These are phyloP conservation scores for Craspedostauros australis DNA, from an alignment of 108 stramenopile species.

Conservation along the genomic window DNA sequence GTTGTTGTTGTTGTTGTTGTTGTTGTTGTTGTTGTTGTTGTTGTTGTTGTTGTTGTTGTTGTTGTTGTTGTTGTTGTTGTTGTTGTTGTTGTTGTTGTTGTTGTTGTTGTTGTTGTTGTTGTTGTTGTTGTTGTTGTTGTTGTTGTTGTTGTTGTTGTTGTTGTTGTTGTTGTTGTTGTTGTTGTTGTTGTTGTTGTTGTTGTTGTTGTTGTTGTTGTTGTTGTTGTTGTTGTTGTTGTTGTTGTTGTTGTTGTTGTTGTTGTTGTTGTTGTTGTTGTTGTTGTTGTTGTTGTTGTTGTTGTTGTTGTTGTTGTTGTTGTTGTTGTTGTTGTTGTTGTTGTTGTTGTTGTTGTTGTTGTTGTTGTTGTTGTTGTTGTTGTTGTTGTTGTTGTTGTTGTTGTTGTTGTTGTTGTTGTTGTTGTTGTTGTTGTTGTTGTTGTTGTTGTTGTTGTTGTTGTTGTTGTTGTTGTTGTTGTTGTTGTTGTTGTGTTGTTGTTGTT, in stretches of 20 bases:
- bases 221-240: conserved; percentile 1
- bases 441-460: neutral
- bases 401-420: neutral
- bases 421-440: conserved; percentile 6
- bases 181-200: conserved; percentile 1
- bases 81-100: conserved; percentile 1
- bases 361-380: neutral
- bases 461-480: conserved; percentile 3
- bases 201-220: conserved; percentile 1
- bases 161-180: neutral
- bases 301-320: neutral
- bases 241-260: neutral
- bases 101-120: conserved; percentile 2
- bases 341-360: neutral
- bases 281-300: neutral
- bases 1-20: conserved; percentile 8
- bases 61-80: conserved; percentile 4
- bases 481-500: neutral
- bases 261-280: neutral
- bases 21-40: neutral
- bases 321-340: neutral
- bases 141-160: neutral
- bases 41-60: neutral
- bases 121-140: neutral
- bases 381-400: neutral